Conservation (phyloP, 768 basidiomycete genomes). For the Clavaria fumosa region DNA sequence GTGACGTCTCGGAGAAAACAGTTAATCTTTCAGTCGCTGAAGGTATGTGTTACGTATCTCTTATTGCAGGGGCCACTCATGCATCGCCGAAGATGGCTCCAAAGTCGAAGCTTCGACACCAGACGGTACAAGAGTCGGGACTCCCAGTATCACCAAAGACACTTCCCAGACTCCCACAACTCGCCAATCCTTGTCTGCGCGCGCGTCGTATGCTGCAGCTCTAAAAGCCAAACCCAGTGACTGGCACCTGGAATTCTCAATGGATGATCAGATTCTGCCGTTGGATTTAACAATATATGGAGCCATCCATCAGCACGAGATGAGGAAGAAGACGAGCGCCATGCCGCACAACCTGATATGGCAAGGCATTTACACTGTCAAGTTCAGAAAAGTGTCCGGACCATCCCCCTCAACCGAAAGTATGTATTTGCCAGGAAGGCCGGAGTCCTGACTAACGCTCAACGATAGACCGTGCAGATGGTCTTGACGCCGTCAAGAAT, state of each 20-base stretch:
- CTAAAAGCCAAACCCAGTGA: conserved; percentile 86
- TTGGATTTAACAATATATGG: conserved; percentile 92
- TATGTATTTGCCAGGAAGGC: conserved; percentile 19
- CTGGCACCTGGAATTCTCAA: conserved; percentile 93
- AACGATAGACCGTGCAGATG: conserved; percentile 23
- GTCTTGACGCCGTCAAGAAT: conserved; percentile 30
- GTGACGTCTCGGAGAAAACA: conserved; percentile 61
- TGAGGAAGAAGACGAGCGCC: conserved; percentile 53
- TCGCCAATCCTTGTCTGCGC: conserved; percentile 19
- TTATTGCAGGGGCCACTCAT: conserved; percentile 1
- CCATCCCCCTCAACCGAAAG: conserved; percentile 52
- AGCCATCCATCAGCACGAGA: conserved; percentile 85
- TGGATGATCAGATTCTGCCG: conserved; percentile 76
- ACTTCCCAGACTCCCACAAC: conserved; percentile 21
- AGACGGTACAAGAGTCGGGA: conserved; percentile 87
- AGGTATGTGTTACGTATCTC: conserved; percentile 28
- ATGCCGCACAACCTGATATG: conserved; percentile 63
- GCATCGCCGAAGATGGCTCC: conserved; percentile 56
- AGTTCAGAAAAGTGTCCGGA: conserved; percentile 84
- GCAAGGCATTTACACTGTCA: conserved; percentile 83
- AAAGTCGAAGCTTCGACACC: conserved; percentile 93
- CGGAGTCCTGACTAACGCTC: not conserved
- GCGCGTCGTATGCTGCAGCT: conserved; percentile 83
- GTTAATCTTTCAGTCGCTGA: conserved; percentile 72
- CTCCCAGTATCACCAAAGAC: conserved; percentile 46